Evolutionary conservation across 768 basidiomycete genomes (phyloP), one percentile per base, ranked within the genome.

Genomic region (Mycena vulgaris): DNA sequence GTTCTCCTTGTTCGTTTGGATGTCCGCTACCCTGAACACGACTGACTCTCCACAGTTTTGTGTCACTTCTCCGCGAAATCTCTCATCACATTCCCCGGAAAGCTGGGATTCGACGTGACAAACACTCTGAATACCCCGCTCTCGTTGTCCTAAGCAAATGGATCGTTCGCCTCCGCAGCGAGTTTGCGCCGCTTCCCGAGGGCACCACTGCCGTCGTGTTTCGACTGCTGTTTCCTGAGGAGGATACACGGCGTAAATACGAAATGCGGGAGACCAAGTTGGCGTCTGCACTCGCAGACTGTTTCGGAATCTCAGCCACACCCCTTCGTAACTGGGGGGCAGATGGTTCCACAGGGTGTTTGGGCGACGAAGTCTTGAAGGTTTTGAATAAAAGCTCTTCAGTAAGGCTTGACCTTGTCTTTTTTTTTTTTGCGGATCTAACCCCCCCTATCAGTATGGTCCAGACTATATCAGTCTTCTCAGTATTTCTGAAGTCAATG

Each of bases 221-320:
- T 74, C 88, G 90, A 9, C 79, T 96, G 6, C 81, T 97, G n/a
- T 97, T 96, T 76, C 95, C 96, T 0, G 91, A 96, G 69, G 90
- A 95, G 65, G 94, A 96, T 68, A 74, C 82, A 1, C 79, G 86
- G 19, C 85, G 96, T 27, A 89, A 89, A 78, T 97, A 92, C 74
- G 89, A 89, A 37, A 83, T 96, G 75, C 89, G 93, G 77, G 95
- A 96, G 81, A 80, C 83, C 17, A 85, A 80, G 37, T 84, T 97
- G 23, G 85, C 87, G 1, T 77, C 80, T 14, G 78, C 85, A 31
- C 82, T 97, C 0, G 83, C 84, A 1, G 82, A 89, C 23, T 83
- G 84, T 48, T 83, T 88, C 66, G 85, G 86, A 52, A 74, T 87
- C 6, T 57, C 81, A 37, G 56, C 74, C 60, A 66, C 77, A 40